phyloP scores from a whole-genome alignment of 2,329 filamentous ascomycete species.

The Iodosphaeria phyllophila region DNA sequence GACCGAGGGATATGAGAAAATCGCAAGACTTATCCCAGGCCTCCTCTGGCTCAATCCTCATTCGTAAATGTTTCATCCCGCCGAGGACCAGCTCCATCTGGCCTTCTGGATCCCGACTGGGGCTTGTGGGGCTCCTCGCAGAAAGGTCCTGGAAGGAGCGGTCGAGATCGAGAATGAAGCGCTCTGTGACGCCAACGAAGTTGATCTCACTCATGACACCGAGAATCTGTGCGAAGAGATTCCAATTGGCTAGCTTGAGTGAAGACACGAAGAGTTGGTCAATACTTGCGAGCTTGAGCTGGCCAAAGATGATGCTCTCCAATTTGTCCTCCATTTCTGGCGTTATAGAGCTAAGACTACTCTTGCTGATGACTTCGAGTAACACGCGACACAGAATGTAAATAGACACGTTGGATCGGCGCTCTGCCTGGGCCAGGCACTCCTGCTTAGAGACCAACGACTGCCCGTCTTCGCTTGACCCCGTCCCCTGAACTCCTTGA shows the following conservation, averaged over 20 bases:
- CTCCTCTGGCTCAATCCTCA: constrained; percentile 55
- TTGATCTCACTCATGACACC: constrained; percentile 94
- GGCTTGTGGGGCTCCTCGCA: constrained; percentile 42
- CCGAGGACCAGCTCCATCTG: constrained; percentile 75
- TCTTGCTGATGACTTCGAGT: constrained; percentile 86
- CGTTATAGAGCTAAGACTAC: constrained; percentile 63
- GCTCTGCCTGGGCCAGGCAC: constrained; percentile 62
- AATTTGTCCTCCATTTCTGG: constrained; percentile 85
- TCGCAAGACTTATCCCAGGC: constrained; percentile 78
- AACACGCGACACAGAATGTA: constrained; percentile 89
- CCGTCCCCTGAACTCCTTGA: constrained; percentile 20
- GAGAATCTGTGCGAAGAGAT: constrained; percentile 76
- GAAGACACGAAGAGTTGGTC: constrained; percentile 63
- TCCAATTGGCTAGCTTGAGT: constrained; percentile 86
- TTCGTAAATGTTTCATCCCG: constrained; percentile 76
- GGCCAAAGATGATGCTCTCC: constrained; percentile 91
- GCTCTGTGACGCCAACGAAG: constrained; percentile 64
- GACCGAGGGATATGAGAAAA: constrained; percentile 66
- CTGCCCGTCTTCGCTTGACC: constrained; percentile 10
- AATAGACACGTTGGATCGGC: constrained; percentile 83
- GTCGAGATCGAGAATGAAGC: constrained; percentile 69
- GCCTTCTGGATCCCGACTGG: constrained; percentile 51
- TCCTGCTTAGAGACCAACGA: constrained; percentile 40
- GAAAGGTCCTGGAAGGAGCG: constrained; percentile 57
- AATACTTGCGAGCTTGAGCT: constrained; percentile 73